Evolutionary conservation across 225 moss, liverwort and hornwort genomes (phyloP), one percentile per base, ranked within the genome.

Genomic region (Asterella californica): DNA sequence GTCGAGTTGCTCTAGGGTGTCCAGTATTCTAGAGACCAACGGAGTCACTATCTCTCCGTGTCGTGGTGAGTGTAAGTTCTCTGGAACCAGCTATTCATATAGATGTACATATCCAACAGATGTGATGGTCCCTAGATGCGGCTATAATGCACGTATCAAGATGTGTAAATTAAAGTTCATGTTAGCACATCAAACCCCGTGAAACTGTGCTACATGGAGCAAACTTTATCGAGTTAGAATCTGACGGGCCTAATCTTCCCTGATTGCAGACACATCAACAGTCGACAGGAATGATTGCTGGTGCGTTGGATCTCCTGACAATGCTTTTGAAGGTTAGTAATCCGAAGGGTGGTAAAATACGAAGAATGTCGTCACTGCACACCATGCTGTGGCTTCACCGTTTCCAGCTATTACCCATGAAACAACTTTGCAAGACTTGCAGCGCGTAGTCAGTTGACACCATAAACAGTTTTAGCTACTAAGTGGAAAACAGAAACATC

Each of bases 221-320:
- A 42, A 42, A 42, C 4, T 7, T 7, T 42, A n/a, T n/a, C n/a
- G n/a, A n/a, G n/a, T n/a, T n/a, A n/a, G n/a, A n/a, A n/a, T 42
- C 42, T 42, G 7, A 42, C 7, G 42, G 42, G 42, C 7, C 7
- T 42, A 10, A 25, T 59, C 27, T 57, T 19, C 30, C 74, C 21
- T 76, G 68, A 27, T 83, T 83, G 57, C 91, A 95, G 94, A 90
- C 89, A 80, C 90, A 86, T 72, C 91, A 88, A 78, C 91, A 91
- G 79, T 76, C 90, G 24, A 81, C 75, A 55, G 93, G 90, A 79
- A 87, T 95, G 72, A 88, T 91, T 64, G 88, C 80, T 32, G 95
- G 93, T 74, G 95, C 95, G 66, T 83, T 95, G 72, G 95, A 95
- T 81, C 90, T 95, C 62, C 86, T 93, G 46, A 87, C 93, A 45